Evolutionary conservation across 2,329 filamentous ascomycete genomes (phyloP), one percentile per base, ranked within the genome.

Genomic region (Diplodia sapinea): DNA sequence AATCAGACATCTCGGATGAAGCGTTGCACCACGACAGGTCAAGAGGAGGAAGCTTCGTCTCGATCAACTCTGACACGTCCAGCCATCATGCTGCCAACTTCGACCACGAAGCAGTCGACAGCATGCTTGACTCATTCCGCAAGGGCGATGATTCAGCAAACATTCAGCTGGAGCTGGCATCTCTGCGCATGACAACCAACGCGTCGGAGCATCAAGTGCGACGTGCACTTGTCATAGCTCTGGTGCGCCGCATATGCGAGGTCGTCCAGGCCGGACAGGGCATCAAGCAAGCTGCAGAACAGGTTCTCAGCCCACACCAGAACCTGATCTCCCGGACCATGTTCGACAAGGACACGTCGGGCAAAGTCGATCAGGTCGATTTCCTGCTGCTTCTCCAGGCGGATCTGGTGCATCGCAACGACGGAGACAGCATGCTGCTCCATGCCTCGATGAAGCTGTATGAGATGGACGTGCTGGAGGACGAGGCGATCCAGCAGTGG

Each of bases 141-240:
- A 86, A 88, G 69, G 90, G 89, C 26, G 83, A 88, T 61, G 86
- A 87, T 15, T 87, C 88, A 12, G 92, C 96, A 76, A 95, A 96
- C 70, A 94, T 97, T 74, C 93, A 94, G 77, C 87, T 98, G 40
- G 95, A 99, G 77, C 91, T 99, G 70, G 96, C 94, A 83, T 92
- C 93, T 56, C 84, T 98, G n/a, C 90, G 94, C 12, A 92, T 99
- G 78, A 91, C 90, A 66, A 92, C 91, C 74, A 93, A 98, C 74
- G 95, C 95, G 2, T 94, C 93, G 0, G 94, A 97, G 74, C 86
- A 90, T 71, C 91, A 95, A 78, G 92, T 98, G 74, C 91, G 94
- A 54, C 89, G 90, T 40, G 93, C 95, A 17, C 89, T 98, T 29
- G 92, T 92, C 2, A 88, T 90, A 2, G 91, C 94, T 0, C 94